Percentiles rank a stretch among this genome's conserved stretches.
These are phyloP conservation scores for Fusarium musae DNA, from an alignment of 2,329 filamentous ascomycete species.

Conservation along the genomic window DNA sequence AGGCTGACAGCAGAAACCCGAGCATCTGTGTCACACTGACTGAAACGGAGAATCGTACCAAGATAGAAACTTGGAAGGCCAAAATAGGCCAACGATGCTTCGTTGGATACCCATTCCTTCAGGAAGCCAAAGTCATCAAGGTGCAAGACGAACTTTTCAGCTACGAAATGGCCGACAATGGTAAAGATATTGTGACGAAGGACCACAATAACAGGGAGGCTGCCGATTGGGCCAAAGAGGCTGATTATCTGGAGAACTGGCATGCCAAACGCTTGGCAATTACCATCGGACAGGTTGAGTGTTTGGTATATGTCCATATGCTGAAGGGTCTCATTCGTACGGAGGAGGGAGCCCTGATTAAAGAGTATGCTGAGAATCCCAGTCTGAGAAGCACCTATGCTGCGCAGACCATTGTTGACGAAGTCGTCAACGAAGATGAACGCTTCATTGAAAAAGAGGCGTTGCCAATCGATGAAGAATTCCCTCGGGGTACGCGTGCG, in stretches of 20 bases:
- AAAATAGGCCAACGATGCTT: conserved; percentile 89
- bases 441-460: conserved; percentile 92
- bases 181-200: conserved; percentile 71
- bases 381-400: conserved; percentile 91
- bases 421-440: conserved; percentile 89
- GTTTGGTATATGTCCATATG: conserved; percentile 91
- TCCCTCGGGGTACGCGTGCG: conserved; percentile 81
- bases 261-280: conserved; percentile 94
- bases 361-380: conserved; percentile 88
- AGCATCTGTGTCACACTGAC: conserved; percentile 92
- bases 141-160: conserved; percentile 95
- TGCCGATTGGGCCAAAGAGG: conserved; percentile 84
- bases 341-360: conserved; percentile 88
- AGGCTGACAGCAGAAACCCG: conserved; percentile 94
- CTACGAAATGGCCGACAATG: conserved; percentile 77
- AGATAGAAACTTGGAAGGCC: conserved; percentile 75
- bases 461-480: conserved; percentile 91
- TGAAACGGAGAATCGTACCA: conserved; percentile 77
- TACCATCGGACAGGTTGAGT: conserved; percentile 86
- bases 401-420: conserved; percentile 89
- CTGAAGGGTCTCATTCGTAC: conserved; percentile 91
- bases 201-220: conserved; percentile 82
- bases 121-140: conserved; percentile 89
- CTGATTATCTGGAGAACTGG: conserved; percentile 82
- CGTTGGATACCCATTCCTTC: conserved; percentile 93